Percentiles rank a stretch among this genome's conserved stretches.
phyloP scores from a whole-genome alignment of 495 filamentous ascomycete species.

The Penicillium paradoxum region DNA sequence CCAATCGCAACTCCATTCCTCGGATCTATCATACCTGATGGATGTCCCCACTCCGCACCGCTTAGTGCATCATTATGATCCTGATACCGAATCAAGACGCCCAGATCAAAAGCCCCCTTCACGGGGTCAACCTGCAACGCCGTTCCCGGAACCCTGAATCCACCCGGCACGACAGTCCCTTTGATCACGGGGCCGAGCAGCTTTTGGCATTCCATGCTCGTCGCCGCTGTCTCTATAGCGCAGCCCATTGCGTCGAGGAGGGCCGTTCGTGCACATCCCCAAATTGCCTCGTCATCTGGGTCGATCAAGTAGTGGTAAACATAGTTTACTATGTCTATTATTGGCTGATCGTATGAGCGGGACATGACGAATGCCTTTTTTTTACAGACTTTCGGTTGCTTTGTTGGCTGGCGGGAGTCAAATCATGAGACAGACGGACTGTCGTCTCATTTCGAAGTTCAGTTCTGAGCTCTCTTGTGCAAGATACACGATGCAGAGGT shows the following conservation, averaged over 20 bases:
- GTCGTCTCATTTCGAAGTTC: not conserved
- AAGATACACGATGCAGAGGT: not conserved
- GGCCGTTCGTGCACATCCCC: constrained; percentile 24
- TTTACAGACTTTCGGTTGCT: not conserved
- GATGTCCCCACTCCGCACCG: constrained; percentile 45
- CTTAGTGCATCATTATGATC: constrained; percentile 44
- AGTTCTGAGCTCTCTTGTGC: not conserved
- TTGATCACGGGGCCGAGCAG: constrained; percentile 27
- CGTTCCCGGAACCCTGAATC: constrained; percentile 45
- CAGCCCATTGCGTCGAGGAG: constrained; percentile 40
- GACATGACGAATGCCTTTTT: constrained; percentile 1
- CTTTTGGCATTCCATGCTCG: constrained; percentile 19
- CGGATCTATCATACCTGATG: constrained; percentile 27
- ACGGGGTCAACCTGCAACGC: constrained; percentile 30
- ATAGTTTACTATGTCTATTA: constrained; percentile 29
- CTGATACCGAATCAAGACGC: constrained; percentile 39
- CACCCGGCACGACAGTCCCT: constrained; percentile 23
- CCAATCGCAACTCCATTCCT: not conserved
- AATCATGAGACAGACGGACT: not conserved
- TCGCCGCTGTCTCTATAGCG: constrained; percentile 31
- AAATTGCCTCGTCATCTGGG: constrained; percentile 10
- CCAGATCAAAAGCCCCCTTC: constrained; percentile 43
- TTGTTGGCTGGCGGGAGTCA: not conserved
- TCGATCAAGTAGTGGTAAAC: constrained; percentile 23
- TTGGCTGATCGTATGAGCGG: constrained; percentile 23